Evolutionary conservation across 2,329 filamentous ascomycete genomes (phyloP).

Genomic region (Magnaporthiopsis incrustans): DNA sequence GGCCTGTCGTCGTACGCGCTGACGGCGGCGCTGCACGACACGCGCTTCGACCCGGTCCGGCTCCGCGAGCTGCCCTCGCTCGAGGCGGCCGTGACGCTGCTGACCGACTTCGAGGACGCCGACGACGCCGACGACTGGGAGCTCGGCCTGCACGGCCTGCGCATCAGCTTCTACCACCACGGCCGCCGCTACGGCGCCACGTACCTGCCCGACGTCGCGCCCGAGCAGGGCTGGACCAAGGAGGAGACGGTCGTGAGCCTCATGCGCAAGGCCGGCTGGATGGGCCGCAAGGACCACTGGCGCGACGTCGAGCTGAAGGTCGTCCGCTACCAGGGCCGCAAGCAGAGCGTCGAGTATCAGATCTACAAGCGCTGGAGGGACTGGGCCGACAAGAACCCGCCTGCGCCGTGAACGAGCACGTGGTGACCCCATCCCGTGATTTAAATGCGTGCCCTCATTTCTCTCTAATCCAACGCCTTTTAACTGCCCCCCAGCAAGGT

Average conservation of each 20-base stretch:
- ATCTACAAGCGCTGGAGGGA: constrained; percentile 76
- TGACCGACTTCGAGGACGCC: constrained; percentile 77
- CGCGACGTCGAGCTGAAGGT: constrained; percentile 69
- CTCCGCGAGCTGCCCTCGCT: constrained; percentile 47
- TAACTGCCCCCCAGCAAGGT: not conserved
- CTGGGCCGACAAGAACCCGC: constrained; percentile 45
- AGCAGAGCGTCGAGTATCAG: constrained; percentile 58
- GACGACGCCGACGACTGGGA: constrained; percentile 71
- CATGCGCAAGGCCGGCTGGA: constrained; percentile 93
- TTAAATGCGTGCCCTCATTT: not conserved
- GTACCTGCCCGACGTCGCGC: constrained; percentile 85
- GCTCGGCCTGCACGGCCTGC: constrained; percentile 76
- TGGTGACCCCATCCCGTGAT: not conserved
- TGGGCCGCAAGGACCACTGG: constrained; percentile 72
- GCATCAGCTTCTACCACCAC: constrained; percentile 73
- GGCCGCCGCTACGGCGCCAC: constrained; percentile 67
- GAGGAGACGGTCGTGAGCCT: constrained; percentile 85
- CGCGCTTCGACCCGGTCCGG: constrained; percentile 50
- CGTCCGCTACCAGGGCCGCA: constrained; percentile 80
- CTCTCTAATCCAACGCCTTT: not conserved
- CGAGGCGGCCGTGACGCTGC: constrained; percentile 66
- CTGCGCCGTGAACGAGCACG: not conserved
- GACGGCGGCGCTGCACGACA: constrained; percentile 63
- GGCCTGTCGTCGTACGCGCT: constrained; percentile 76
- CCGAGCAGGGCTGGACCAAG: constrained; percentile 90